phyloP scores from a whole-genome alignment of 768 basidiomycete species.

The Daedaleopsis nitida region DNA sequence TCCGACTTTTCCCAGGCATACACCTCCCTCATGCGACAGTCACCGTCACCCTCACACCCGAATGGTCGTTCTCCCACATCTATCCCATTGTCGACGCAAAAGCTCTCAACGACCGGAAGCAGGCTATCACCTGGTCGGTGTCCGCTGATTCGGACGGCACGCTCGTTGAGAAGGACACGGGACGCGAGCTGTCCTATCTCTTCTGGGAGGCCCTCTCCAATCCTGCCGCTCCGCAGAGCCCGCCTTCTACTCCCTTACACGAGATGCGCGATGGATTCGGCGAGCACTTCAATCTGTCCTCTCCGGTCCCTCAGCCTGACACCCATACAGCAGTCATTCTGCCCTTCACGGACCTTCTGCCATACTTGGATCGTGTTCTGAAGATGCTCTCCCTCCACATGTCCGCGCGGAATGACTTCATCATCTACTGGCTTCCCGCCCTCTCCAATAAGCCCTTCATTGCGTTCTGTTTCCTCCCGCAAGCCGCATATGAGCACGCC shows the following conservation, averaged over 20 bases:
- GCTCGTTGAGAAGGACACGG: neutral
- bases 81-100: too few relatives aligned
- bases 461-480: slow-evolving; percentile 48
- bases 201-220: neutral
- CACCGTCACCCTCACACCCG: too few relatives aligned
- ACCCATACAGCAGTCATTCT: neutral
- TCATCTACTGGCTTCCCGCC: slow-evolving; percentile 50
- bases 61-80: too few relatives aligned
- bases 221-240: neutral
- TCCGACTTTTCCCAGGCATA: too few relatives aligned
- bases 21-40: too few relatives aligned
- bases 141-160: neutral
- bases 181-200: slow-evolving; percentile 2
- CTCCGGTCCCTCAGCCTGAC: neutral
- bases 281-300: neutral
- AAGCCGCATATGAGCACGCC: slow-evolving; percentile 42
- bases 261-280: neutral
- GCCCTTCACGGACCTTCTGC: neutral
- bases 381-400: slow-evolving; percentile 34
- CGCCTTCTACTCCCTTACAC: neutral
- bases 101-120: too few relatives aligned
- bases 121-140: slow-evolving; percentile 1
- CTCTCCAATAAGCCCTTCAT: slow-evolving; percentile 42
- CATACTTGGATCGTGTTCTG: neutral
- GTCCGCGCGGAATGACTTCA: too few relatives aligned